phyloP scores from a whole-genome alignment of 73 alveolate genomes.

The Tetrahymena borealis region DNA sequence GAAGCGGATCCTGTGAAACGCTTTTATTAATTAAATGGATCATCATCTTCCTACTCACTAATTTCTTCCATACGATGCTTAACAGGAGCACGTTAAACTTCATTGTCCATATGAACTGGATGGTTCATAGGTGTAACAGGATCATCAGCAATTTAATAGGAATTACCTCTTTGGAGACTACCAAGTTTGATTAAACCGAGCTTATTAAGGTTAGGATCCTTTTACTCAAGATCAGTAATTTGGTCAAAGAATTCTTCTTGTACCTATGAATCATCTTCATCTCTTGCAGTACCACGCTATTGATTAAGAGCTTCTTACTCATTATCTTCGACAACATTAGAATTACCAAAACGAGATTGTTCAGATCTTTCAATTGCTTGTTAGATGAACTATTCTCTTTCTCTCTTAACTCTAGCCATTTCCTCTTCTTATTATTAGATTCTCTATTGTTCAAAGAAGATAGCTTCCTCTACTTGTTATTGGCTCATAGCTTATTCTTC shows the following conservation, averaged over 20 bases:
- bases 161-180: not conserved
- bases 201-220: not conserved
- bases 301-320: not conserved
- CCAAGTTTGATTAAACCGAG: not conserved
- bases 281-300: not conserved
- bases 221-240: not conserved
- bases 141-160: not conserved
- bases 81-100: not conserved
- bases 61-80: not conserved
- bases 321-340: not conserved
- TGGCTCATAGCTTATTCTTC: not conserved
- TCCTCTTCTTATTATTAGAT: not conserved
- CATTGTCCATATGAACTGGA: not conserved
- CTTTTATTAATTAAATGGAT: not conserved
- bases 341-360: not conserved
- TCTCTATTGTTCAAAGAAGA: not conserved
- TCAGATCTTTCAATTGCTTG: not conserved
- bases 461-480: not conserved
- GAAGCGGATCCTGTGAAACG: not conserved
- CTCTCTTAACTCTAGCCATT: not conserved
- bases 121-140: not conserved
- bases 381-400: not conserved
- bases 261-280: not conserved
- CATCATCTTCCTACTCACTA: not conserved
- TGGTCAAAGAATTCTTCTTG: not conserved